Conservation (phyloP, 2,329 filamentous ascomycete species). For the Aureobasidium uvarum region DNA sequence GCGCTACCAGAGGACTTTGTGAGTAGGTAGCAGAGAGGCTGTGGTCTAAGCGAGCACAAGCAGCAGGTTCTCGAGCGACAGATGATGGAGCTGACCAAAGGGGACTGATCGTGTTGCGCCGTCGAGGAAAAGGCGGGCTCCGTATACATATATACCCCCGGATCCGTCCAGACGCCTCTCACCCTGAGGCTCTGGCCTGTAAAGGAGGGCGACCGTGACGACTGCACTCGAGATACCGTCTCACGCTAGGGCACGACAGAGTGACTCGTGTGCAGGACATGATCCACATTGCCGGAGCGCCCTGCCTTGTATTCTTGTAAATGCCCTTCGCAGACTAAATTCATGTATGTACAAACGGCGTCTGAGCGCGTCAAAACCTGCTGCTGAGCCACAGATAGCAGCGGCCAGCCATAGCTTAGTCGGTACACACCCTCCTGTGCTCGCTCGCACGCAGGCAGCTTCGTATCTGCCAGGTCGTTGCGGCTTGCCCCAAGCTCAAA, state of each 20-base stretch:
- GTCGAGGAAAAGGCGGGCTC: slow-evolving; percentile 17
- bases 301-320: slow-evolving; percentile 27
- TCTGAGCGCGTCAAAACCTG: slow-evolving; percentile 23
- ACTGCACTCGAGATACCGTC: slow-evolving; percentile 26
- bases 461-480: slow-evolving; percentile 24
- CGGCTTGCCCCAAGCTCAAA: slow-evolving; percentile 20
- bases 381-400: slow-evolving; percentile 24
- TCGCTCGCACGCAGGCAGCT: slow-evolving; percentile 14
- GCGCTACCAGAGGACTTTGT: slow-evolving; percentile 15
- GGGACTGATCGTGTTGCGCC: slow-evolving; percentile 23
- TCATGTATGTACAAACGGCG: slow-evolving; percentile 25
- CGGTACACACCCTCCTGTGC: slow-evolving; percentile 15
- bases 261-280: slow-evolving; percentile 29
- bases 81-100: slow-evolving; percentile 20
- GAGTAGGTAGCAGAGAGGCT: slow-evolving; percentile 14
- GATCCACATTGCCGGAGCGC: slow-evolving; percentile 26
- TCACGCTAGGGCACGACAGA: slow-evolving; percentile 28
- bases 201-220: slow-evolving; percentile 26
- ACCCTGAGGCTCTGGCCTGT: slow-evolving; percentile 24
- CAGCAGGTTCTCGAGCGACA: slow-evolving; percentile 10
- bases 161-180: slow-evolving; percentile 16
- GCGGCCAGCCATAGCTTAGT: slow-evolving; percentile 10
- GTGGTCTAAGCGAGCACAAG: slow-evolving; percentile 20
- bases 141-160: slow-evolving; percentile 24
- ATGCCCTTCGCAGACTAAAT: slow-evolving; percentile 26